Percentiles rank a stretch among this genome's conserved stretches.
phyloP scores from a whole-genome alignment of 257 asterid species.

The Solanum lycopersicoides region DNA sequence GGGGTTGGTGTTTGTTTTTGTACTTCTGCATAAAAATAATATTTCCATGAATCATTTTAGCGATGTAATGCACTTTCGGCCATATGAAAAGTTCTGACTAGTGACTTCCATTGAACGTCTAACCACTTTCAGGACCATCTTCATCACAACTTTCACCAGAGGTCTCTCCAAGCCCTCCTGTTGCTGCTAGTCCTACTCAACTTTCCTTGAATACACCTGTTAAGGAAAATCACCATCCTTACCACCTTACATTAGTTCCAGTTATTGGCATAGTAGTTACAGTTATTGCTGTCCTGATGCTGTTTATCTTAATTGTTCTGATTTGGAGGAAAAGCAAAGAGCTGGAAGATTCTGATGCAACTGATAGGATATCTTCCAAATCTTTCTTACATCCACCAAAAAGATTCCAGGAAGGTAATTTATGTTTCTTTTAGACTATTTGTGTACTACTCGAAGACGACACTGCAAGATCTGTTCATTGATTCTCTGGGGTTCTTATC shows the following conservation, averaged over 20 bases:
- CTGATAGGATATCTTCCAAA: conserved; percentile 31
- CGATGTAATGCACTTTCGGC: neutral
- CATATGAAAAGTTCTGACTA: neutral
- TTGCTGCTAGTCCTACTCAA: conserved; percentile 60
- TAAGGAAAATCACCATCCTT: conserved; percentile 35
- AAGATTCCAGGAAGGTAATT: conserved; percentile 65
- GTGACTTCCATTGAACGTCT: neutral
- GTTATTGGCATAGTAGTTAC: conserved; percentile 63
- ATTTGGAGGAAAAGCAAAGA: conserved; percentile 56
- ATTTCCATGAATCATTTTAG: neutral
- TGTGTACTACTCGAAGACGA: neutral
- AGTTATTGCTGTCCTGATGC: conserved; percentile 37
- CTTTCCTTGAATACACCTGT: conserved; percentile 24
- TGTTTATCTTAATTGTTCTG: conserved; percentile 46
- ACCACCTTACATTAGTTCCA: conserved; percentile 54
- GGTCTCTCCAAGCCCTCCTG: conserved; percentile 41
- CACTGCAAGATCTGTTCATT: neutral
- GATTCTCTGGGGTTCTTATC: neutral
- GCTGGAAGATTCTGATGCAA: conserved; percentile 37
- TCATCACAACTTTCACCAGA: conserved; percentile 40
- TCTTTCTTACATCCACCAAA: conserved; percentile 36
- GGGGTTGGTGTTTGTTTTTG: neutral
- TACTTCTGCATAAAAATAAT: neutral
- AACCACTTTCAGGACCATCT: conserved; percentile 26
- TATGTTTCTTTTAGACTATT: neutral